These are phyloP conservation scores for Lithohypha guttulata DNA, from an alignment of 2,329 filamentous ascomycete species.

Conservation along the genomic window DNA sequence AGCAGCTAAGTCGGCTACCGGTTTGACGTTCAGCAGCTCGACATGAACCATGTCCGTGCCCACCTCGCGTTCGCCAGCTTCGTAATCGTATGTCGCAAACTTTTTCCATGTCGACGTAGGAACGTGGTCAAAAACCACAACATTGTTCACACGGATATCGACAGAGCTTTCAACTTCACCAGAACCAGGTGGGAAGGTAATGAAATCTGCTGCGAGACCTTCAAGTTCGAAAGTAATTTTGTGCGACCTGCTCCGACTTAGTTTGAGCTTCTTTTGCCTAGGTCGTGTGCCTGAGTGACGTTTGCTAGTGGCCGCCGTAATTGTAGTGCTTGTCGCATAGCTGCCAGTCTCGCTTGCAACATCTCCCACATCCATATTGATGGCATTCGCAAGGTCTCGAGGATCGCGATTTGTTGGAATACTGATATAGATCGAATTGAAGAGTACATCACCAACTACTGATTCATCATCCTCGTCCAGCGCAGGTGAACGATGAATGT, in stretches of 20 bases:
- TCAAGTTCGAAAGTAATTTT: constrained; percentile 92
- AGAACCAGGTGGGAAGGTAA: constrained; percentile 63
- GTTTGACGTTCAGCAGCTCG: constrained; percentile 78
- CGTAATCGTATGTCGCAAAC: constrained; percentile 86
- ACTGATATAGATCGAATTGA: constrained; percentile 97
- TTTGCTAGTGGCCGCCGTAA: constrained; percentile 28
- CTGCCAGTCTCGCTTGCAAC: constrained; percentile 81
- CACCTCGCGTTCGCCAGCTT: constrained; percentile 75
- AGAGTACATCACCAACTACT: constrained; percentile 86
- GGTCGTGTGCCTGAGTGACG: constrained; percentile 21
- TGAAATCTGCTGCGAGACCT: constrained; percentile 70
- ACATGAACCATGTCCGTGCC: constrained; percentile 82
- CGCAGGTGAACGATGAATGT: constrained; percentile 45
- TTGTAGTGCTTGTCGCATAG: constrained; percentile 60
- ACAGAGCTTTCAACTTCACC: constrained; percentile 81
- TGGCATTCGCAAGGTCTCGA: constrained; percentile 65
- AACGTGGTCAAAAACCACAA: constrained; percentile 89
- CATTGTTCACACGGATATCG: constrained; percentile 67
- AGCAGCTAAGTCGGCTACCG: constrained; percentile 70
- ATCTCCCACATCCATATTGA: constrained; percentile 83
- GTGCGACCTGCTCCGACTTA: constrained; percentile 77
- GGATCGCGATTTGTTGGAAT: constrained; percentile 80
- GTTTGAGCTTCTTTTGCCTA: constrained; percentile 52
- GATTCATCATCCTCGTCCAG: constrained; percentile 62
- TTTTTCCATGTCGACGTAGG: constrained; percentile 97